Evolutionary conservation across 306 rosid species (phyloP).

Genomic region (Lathyrus oleraceus): DNA sequence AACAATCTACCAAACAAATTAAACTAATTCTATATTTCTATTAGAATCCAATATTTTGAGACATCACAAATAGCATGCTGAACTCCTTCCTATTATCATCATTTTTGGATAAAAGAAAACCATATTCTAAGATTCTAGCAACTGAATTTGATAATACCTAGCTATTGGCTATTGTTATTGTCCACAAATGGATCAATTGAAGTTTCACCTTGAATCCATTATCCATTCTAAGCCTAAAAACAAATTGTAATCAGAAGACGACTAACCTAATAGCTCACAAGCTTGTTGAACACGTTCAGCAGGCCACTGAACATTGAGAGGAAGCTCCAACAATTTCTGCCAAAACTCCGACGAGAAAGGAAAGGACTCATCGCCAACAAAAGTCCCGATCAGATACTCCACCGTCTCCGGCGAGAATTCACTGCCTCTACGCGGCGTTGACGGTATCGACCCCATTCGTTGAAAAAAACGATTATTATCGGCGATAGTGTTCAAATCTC

Average conservation of each 20-base stretch:
- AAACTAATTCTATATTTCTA: not conserved
- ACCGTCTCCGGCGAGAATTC: slow-evolving; percentile 74
- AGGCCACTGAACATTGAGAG: slow-evolving; percentile 79
- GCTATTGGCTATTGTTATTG: slow-evolving; percentile 1
- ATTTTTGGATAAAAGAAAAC: not conserved
- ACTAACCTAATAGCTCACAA: slow-evolving; percentile 85
- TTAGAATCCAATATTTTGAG: slow-evolving; percentile 1
- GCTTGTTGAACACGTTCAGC: slow-evolving; percentile 74
- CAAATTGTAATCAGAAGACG: slow-evolving; percentile 6
- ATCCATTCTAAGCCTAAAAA: slow-evolving; percentile 11
- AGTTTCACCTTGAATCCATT: slow-evolving; percentile 12
- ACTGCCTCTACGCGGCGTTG: slow-evolving; percentile 72
- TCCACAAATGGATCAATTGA: slow-evolving; percentile 26
- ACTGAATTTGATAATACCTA: not conserved
- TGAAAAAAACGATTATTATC: not conserved
- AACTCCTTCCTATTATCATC: slow-evolving; percentile 22
- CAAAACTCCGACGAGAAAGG: slow-evolving; percentile 92
- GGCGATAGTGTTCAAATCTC: slow-evolving; percentile 40
- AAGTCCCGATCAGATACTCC: slow-evolving; percentile 86
- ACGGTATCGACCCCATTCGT: slow-evolving; percentile 83
- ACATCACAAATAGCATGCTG: slow-evolving; percentile 9
- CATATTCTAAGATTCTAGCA: slow-evolving; percentile 17
- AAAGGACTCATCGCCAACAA: slow-evolving; percentile 76
- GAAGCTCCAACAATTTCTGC: slow-evolving; percentile 85
- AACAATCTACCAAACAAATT: slow-evolving; percentile 19